These are phyloP conservation scores for Setaria viridis DNA, from an alignment of 202 grass and related monocot species.

Conservation along the genomic window DNA sequence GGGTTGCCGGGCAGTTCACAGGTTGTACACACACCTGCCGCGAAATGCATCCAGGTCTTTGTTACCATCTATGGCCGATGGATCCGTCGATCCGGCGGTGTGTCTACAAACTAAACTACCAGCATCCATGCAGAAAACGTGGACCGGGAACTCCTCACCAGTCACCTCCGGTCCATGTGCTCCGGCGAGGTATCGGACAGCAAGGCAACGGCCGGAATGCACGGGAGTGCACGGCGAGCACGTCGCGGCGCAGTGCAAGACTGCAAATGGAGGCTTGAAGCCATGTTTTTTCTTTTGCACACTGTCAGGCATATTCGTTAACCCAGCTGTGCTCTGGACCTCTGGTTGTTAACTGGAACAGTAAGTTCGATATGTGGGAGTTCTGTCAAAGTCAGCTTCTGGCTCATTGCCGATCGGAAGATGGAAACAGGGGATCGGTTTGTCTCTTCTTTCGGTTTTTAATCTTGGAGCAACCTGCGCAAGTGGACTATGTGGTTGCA, in stretches of 20 bases:
- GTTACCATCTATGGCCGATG: neutral
- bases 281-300: neutral
- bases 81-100: neutral
- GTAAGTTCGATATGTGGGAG: neutral
- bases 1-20: neutral
- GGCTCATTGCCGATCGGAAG: neutral
- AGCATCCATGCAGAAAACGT: neutral
- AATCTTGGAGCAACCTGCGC: neutral
- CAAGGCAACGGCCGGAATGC: neutral
- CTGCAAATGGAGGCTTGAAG: neutral
- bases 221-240: neutral
- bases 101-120: neutral
- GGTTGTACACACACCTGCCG: neutral
- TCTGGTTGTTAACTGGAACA: neutral
- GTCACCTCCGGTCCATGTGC: neutral
- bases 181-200: neutral
- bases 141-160: neutral
- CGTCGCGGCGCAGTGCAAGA: neutral
- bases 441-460: conserved; percentile 3
- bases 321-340: neutral
- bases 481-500: neutral
- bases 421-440: neutral
- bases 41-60: neutral
- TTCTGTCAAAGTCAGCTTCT: conserved; percentile 17
- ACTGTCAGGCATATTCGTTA: neutral